Base-by-base conservation (phyloP, 352 stramenopile species). In the Pythium oligandrum region DNA sequence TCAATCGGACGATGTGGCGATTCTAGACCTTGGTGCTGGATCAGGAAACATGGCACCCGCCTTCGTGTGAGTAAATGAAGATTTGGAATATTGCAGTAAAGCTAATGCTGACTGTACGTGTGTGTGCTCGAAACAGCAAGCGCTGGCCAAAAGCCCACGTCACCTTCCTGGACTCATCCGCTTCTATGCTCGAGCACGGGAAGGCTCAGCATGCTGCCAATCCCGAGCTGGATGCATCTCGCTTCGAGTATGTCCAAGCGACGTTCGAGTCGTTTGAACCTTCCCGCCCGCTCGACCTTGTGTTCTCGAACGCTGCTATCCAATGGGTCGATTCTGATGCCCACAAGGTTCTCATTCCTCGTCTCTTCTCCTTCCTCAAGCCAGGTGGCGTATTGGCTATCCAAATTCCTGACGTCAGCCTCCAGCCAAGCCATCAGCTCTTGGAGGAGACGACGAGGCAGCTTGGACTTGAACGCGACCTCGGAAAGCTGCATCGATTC, bases 231-330 rank as follows among this genome's bases (percentile, higher is more conserved):
- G 48, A 76, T 8, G 39, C 51, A 1, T 51, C 39, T 10, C 35
- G 42, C 8, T 70, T 86, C 12, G 17, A 39, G 11, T 88, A 91
- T 60, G 48, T 66, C 3, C 62, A 87, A 12, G 72, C 55, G 4
- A 75, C 71, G 53, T 89, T 91, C 48, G 80, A 87, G 44, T 73
- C 48, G 1, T 89, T 78, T 52, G 10, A 61, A 4, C 66, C 73
- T 0, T 53, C 53, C 2, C 45, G 56, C 4, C 64, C 67, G 0
- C 63, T 89, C 32, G 76, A 89, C 52, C 61, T 91, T 47, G 86
- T 91, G 51, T 91, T 71, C 56, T 82, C 78, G 9, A 91, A 91
- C 45, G 76, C 81, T 0, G 78, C 78, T 5, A 39, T 89, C 35
- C 81, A 91, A 37, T 91, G 78, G 81, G 75, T 87, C 32, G 71